Base-by-base conservation (phyloP, 371 early-diverging fungal species). In the Funneliformis caledonium region DNA sequence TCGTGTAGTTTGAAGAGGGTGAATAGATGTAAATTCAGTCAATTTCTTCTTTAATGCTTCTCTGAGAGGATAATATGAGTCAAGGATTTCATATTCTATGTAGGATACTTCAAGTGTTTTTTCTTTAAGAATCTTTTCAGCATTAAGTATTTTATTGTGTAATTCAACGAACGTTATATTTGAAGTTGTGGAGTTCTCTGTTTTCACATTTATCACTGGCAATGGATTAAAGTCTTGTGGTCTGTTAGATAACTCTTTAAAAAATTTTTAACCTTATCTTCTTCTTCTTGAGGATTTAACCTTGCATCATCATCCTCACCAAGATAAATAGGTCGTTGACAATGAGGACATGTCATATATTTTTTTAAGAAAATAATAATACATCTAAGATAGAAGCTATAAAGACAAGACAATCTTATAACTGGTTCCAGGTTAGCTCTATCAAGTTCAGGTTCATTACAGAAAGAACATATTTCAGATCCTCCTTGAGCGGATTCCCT, bases 61-160 rank as follows among this genome's bases (percentile, higher is more conserved):
- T 6, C 42, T 61, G 16, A 74, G 74, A 56, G 33, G 59, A 33
- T 74, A 74, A 33, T 60, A 16, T 1, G 50, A 56, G 74, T 74
- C 74, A 59, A 74, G 61, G 56, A 74, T 74, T 74, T 74, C 74
- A 16, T 74, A 56, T 50, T 74, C 56, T 33, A 14, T 59, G 48
- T n/a, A 2, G 47, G 45, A 11, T 42, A 70, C 48, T 48, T 48
- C 73, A 52, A 0, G 1, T 26, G n/a, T 56, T 73, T 73, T n/a
- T 47, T 33, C n/a, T 26, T 26, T 26, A 26, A 26, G 26, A 26
- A 26, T 26, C 26, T 26, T 26, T 26, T 26, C 26, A 26, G 26
- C 26, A 37, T 70, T 4, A 70, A 70, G 37, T 31, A 70, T 26
- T 70, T 73, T 73, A 50, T 73, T 50, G 56, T 73, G 4, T 22